Evolutionary conservation across 2,329 filamentous ascomycete species (phyloP).

Genomic region (Arthrobotrys iridis): DNA sequence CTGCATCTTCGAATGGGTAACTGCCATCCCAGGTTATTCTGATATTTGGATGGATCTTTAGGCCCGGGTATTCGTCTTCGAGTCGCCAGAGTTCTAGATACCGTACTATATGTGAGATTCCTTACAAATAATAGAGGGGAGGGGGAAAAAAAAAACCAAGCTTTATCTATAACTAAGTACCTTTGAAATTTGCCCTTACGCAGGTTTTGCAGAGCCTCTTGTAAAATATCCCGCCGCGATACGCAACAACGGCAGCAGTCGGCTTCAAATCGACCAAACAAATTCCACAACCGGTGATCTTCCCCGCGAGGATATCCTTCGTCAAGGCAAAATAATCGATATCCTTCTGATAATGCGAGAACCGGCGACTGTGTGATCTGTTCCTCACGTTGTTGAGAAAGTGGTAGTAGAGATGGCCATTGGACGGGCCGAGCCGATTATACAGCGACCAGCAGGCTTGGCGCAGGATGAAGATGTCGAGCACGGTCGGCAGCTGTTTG

Average conservation of each 20-base stretch:
- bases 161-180: background rate
- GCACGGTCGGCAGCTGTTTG: slow-evolving; percentile 17
- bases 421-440: slow-evolving; percentile 19
- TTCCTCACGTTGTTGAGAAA: slow-evolving; percentile 35
- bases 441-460: slow-evolving; percentile 20
- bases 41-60: slow-evolving; percentile 35
- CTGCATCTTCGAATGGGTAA: slow-evolving; percentile 23
- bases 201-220: slow-evolving; percentile 29
- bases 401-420: slow-evolving; percentile 23
- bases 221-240: slow-evolving; percentile 22
- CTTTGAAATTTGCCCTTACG: slow-evolving; percentile 23
- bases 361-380: background rate
- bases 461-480: slow-evolving; percentile 32
- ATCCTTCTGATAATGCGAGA: slow-evolving; percentile 11
- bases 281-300: slow-evolving; percentile 16
- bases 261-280: slow-evolving; percentile 15
- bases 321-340: slow-evolving; percentile 2
- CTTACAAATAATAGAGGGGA: too few relatives aligned
- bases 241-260: background rate
- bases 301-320: slow-evolving; percentile 13
- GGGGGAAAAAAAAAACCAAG: too few relatives aligned
- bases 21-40: slow-evolving; percentile 7
- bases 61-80: slow-evolving; percentile 23
- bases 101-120: background rate
- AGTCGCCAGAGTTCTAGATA: slow-evolving; percentile 32